Percentiles rank a stretch among this genome's conserved stretches.
phyloP scores from a whole-genome alignment of 169 alveolate species.

The Plasmodium malariae region DNA sequence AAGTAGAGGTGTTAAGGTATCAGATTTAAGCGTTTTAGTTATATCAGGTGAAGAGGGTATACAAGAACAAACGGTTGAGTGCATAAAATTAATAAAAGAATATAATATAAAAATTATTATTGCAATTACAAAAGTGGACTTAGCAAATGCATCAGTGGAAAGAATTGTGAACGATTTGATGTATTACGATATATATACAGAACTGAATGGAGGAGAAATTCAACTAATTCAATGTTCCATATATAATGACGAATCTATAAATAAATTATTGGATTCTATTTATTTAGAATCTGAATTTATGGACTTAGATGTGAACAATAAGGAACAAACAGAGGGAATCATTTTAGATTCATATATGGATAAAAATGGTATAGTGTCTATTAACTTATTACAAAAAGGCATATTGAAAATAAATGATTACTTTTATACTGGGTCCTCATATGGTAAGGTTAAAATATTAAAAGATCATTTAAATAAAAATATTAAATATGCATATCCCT shows the following conservation, averaged over 20 bases:
- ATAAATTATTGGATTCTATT: slow-evolving; percentile 59
- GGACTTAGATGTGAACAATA: neutral
- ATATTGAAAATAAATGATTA: slow-evolving; percentile 32
- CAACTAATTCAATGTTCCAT: slow-evolving; percentile 71
- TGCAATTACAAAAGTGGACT: slow-evolving; percentile 93
- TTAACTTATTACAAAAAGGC: slow-evolving; percentile 59
- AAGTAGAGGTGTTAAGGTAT: slow-evolving; percentile 93
- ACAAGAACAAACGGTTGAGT: slow-evolving; percentile 95
- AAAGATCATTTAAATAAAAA: slow-evolving; percentile 57
- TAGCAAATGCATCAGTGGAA: slow-evolving; percentile 21
- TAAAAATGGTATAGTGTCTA: slow-evolving; percentile 60
- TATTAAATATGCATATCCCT: slow-evolving; percentile 57
- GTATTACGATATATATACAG: slow-evolving; percentile 38
- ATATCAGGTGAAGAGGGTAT: slow-evolving; percentile 96
- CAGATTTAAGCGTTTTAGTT: slow-evolving; percentile 94
- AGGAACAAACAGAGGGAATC: slow-evolving; percentile 29
- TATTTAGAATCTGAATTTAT: slow-evolving; percentile 65
- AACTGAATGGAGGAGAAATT: slow-evolving; percentile 70
- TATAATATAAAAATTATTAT: slow-evolving; percentile 86
- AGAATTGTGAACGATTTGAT: slow-evolving; percentile 46
- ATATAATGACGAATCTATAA: slow-evolving; percentile 14
- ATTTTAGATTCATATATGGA: slow-evolving; percentile 60
- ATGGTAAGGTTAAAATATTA: slow-evolving; percentile 43
- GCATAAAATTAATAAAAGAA: slow-evolving; percentile 87
- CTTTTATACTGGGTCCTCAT: slow-evolving; percentile 66